Evolutionary conservation across 345 rosid species (phyloP).

Genomic region (Cardamine resedifolia): DNA sequence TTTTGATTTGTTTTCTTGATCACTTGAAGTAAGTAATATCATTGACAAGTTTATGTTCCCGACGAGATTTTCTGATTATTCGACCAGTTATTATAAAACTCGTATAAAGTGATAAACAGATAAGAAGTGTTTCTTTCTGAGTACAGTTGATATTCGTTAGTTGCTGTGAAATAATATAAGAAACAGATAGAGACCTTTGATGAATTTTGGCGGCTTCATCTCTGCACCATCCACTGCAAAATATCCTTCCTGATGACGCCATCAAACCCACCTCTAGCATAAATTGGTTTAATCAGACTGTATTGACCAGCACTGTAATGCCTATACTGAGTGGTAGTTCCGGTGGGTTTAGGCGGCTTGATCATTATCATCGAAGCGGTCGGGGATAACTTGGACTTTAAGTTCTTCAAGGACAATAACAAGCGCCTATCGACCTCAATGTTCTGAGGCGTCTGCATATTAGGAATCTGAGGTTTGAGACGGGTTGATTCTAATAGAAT

Average conservation of each 20-base stretch:
- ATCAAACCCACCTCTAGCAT: slow-evolving; percentile 36
- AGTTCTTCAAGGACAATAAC: slow-evolving; percentile 48
- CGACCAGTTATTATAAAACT: slow-evolving; percentile 30
- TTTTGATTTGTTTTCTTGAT: background rate
- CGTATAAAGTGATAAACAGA: background rate
- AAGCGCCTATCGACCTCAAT: slow-evolving; percentile 52
- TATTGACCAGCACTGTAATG: slow-evolving; percentile 34
- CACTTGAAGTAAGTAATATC: slow-evolving; percentile 20
- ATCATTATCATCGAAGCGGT: slow-evolving; percentile 55
- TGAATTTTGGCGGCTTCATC: slow-evolving; percentile 6
- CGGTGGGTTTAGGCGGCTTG: slow-evolving; percentile 50
- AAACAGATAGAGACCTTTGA: background rate
- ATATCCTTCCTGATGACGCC: slow-evolving; percentile 65
- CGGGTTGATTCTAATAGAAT: slow-evolving; percentile 46
- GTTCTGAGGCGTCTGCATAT: slow-evolving; percentile 39
- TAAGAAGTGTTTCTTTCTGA: background rate
- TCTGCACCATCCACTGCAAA: slow-evolving; percentile 58
- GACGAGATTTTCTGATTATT: slow-evolving; percentile 62
- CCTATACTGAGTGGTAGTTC: slow-evolving; percentile 59
- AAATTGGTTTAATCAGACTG: slow-evolving; percentile 24
- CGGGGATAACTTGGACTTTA: slow-evolving; percentile 54
- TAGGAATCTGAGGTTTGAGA: slow-evolving; percentile 39
- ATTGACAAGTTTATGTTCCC: slow-evolving; percentile 44
- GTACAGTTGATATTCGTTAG: background rate
- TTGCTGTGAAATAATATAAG: background rate